phyloP scores from a whole-genome alignment of 1,284 basidiomycete genomes.

The Sporisorium iseilematis-ciliati region DNA sequence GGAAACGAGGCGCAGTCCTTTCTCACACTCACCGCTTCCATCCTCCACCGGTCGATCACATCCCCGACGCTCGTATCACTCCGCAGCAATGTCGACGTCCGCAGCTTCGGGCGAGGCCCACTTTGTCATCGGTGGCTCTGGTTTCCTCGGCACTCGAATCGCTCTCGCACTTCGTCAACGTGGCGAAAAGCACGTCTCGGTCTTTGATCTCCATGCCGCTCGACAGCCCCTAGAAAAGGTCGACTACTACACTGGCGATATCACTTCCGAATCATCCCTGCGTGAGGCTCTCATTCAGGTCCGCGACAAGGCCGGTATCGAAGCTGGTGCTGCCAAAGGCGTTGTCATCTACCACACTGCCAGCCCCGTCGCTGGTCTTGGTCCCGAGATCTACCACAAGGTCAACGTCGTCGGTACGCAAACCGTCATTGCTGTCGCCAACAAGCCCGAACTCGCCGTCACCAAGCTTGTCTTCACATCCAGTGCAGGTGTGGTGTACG shows the following conservation, averaged over 20 bases:
- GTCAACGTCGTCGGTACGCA: conserved; percentile 95
- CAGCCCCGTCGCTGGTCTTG: conserved; percentile 80
- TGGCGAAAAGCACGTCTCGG: conserved; percentile 64
- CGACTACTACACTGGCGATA: conserved; percentile 64
- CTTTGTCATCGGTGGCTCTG: conserved; percentile 67
- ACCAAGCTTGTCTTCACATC: conserved; percentile 94
- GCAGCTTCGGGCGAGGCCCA: conserved; percentile 64
- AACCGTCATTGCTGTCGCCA: conserved; percentile 83
- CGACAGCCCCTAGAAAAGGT: conserved; percentile 56
- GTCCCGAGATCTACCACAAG: conserved; percentile 82
- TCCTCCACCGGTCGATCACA: not conserved
- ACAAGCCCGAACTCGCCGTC: conserved; percentile 74
- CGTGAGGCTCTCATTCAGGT: conserved; percentile 47
- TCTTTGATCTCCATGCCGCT: conserved; percentile 60
- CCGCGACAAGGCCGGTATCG: conserved; percentile 43
- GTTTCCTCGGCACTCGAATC: conserved; percentile 67
- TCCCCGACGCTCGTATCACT: not conserved
- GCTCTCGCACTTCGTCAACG: conserved; percentile 62
- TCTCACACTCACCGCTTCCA: not conserved
- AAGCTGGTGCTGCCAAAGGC: conserved; percentile 36
- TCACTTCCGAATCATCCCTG: conserved; percentile 55
- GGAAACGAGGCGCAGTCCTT: not conserved
- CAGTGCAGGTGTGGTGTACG: conserved; percentile 92
- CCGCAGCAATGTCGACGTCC: conserved; percentile 58
- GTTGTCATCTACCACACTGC: conserved; percentile 87